phyloP scores from a whole-genome alignment of 228 moss, liverwort and hornwort genomes.

The Sphagnum fallax region DNA sequence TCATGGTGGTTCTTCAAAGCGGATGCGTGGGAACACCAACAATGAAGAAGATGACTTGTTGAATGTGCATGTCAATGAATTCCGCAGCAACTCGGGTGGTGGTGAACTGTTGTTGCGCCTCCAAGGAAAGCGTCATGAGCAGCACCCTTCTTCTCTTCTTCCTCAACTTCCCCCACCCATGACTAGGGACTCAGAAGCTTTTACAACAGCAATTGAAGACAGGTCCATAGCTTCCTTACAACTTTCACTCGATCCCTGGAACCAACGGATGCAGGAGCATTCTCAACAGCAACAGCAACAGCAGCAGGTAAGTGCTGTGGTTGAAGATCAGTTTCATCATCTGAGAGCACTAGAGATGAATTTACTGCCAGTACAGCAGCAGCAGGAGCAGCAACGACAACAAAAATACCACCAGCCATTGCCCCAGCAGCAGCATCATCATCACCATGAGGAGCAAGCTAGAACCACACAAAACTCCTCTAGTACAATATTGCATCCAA shows the following conservation, averaged over 20 bases:
- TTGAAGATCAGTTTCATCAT: too few relatives aligned
- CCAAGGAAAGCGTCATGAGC: too few relatives aligned
- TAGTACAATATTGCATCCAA: background rate
- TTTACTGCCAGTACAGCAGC: too few relatives aligned
- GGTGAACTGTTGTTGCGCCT: too few relatives aligned
- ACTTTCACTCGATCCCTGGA: background rate
- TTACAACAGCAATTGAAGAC: background rate
- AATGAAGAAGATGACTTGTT: constrained; percentile 18
- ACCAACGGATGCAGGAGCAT: too few relatives aligned
- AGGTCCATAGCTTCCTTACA: background rate
- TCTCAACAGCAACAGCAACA: too few relatives aligned
- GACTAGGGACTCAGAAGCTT: background rate
- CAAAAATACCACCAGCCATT: too few relatives aligned
- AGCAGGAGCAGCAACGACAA: too few relatives aligned
- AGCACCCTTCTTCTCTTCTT: too few relatives aligned
- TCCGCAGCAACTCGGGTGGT: too few relatives aligned
- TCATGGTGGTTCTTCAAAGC: constrained; percentile 18
- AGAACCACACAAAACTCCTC: background rate
- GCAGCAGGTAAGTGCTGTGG: too few relatives aligned
- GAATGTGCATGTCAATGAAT: background rate
- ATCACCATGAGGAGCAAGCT: background rate
- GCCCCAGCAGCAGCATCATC: background rate
- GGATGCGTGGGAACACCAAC: constrained; percentile 8
- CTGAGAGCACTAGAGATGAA: too few relatives aligned
- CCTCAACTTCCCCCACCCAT: constrained; percentile 9